Evolutionary conservation across 2,329 filamentous ascomycete species (phyloP).

Genomic region (Aureobasidium melanogenum): DNA sequence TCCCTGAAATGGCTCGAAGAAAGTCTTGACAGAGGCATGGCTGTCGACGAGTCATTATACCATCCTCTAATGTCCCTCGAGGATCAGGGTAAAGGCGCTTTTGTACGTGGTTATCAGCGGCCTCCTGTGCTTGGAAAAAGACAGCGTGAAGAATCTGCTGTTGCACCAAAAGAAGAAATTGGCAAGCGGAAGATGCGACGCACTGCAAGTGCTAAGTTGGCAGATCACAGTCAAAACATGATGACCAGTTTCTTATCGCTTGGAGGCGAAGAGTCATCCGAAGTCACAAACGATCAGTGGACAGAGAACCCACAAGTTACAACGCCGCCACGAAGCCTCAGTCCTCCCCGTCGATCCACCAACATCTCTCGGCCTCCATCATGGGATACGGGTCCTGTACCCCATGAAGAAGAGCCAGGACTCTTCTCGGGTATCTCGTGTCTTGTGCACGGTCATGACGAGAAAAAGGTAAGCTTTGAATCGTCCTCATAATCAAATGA

Average conservation of each 20-base stretch:
- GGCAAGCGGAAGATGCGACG: conserved; percentile 76
- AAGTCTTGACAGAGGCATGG: conserved; percentile 77
- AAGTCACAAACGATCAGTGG: conserved; percentile 3
- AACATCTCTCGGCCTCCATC: background rate
- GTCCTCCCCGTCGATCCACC: background rate
- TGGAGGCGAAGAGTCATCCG: conserved; percentile 10
- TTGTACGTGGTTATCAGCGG: conserved; percentile 20
- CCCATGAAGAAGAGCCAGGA: conserved; percentile 13
- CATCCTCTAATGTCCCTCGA: conserved; percentile 61
- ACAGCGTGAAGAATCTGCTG: conserved; percentile 16
- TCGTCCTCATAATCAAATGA: background rate
- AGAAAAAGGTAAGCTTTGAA: background rate
- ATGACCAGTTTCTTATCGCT: conserved; percentile 74
- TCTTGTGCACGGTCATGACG: conserved; percentile 7
- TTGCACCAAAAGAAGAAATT: conserved; percentile 34
- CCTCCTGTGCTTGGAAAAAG: conserved; percentile 46
- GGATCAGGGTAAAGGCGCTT: conserved; percentile 70
- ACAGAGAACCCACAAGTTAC: background rate
- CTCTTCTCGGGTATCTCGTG: conserved; percentile 23
- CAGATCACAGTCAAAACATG: conserved; percentile 69
- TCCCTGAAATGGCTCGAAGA: conserved; percentile 78
- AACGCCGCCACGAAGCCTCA: background rate
- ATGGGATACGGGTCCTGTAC: background rate
- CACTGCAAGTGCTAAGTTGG: conserved; percentile 76
- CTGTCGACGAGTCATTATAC: conserved; percentile 78